Evolutionary conservation across 1,284 basidiomycete genomes (phyloP).

Genomic region (Ustilago trichophora): DNA sequence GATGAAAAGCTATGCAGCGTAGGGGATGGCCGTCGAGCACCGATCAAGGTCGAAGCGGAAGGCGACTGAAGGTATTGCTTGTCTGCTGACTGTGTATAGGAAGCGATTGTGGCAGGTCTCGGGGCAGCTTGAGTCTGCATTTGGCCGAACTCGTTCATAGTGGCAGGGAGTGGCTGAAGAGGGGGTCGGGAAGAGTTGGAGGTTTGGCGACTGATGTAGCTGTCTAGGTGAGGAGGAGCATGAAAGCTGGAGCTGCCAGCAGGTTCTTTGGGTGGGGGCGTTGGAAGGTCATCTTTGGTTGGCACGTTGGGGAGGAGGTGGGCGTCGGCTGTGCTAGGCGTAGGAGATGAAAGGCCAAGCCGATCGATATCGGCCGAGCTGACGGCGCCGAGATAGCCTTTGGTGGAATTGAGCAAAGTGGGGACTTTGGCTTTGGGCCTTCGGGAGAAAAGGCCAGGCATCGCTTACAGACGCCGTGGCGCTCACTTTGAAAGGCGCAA

Average conservation of each 20-base stretch:
- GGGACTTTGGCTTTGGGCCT: conserved; percentile 17
- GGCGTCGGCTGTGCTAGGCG: conserved; percentile 40
- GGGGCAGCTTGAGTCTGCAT: not conserved
- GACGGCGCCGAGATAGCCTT: conserved; percentile 19
- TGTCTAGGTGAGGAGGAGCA: not conserved
- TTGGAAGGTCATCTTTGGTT: conserved; percentile 38
- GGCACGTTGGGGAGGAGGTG: conserved; percentile 30
- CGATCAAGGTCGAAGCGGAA: conserved; percentile 2
- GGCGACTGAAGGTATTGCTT: not conserved
- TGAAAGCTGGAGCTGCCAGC: not conserved
- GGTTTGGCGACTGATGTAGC: conserved; percentile 2
- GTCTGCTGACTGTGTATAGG: conserved; percentile 1
- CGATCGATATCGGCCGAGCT: conserved; percentile 40
- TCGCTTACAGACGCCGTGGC: conserved; percentile 8
- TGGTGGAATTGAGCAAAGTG: not conserved
- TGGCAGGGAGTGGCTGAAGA: not conserved
- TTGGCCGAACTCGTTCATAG: conserved; percentile 29
- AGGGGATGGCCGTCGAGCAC: conserved; percentile 6
- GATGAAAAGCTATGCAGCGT: conserved; percentile 7
- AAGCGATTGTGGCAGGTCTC: conserved; percentile 9
- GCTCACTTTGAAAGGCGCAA: too few relatives aligned
- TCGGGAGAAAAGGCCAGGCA: conserved; percentile 43
- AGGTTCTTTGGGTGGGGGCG: conserved; percentile 15
- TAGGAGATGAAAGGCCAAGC: conserved; percentile 28
- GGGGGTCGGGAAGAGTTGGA: not conserved